A percentile compares a stretch with the other conserved stretches of the same genome.
Evolutionary conservation across 208 protist genomes (phyloP).

Genomic region (Porcisia hertigi): DNA sequence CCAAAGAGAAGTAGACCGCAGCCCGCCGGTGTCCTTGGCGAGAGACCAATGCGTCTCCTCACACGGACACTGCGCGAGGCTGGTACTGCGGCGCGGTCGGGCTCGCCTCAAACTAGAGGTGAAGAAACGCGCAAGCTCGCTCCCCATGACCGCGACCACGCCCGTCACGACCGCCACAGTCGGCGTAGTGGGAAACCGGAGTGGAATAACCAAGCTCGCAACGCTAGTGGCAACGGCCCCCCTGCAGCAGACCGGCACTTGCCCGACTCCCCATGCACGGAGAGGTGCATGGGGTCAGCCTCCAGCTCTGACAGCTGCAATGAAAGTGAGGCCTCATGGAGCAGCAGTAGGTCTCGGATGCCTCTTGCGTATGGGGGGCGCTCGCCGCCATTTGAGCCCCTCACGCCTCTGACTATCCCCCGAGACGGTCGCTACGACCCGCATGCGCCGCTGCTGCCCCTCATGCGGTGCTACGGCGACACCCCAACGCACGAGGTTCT

Average conservation of each 20-base stretch:
- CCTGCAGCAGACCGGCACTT: background rate
- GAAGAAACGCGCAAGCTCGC: background rate
- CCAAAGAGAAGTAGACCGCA: slow-evolving; percentile 7
- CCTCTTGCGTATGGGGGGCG: background rate
- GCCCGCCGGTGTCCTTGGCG: background rate
- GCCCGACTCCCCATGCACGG: background rate
- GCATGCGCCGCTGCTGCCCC: slow-evolving; percentile 16
- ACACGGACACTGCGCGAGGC: slow-evolving; percentile 18
- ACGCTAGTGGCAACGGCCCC: background rate
- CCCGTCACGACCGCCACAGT: background rate
- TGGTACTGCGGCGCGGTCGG: background rate
- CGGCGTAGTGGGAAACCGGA: background rate
- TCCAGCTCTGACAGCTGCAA: slow-evolving; percentile 12
- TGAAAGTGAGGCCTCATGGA: background rate
- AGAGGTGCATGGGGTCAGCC: background rate
- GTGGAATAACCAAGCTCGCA: background rate
- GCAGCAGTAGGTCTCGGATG: background rate
- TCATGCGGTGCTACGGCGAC: slow-evolving; percentile 32
- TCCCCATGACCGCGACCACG: background rate
- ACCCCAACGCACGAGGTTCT: slow-evolving; percentile 9
- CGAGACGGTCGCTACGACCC: slow-evolving; percentile 19
- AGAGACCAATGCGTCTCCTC: slow-evolving; percentile 15
- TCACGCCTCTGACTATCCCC: slow-evolving; percentile 19
- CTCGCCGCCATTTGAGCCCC: background rate
- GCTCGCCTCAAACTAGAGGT: background rate